A percentile compares a stretch with the other conserved stretches of the same genome.
Evolutionary conservation across 345 rosid genomes (phyloP).

Genomic region (Rhizophora mangle): DNA sequence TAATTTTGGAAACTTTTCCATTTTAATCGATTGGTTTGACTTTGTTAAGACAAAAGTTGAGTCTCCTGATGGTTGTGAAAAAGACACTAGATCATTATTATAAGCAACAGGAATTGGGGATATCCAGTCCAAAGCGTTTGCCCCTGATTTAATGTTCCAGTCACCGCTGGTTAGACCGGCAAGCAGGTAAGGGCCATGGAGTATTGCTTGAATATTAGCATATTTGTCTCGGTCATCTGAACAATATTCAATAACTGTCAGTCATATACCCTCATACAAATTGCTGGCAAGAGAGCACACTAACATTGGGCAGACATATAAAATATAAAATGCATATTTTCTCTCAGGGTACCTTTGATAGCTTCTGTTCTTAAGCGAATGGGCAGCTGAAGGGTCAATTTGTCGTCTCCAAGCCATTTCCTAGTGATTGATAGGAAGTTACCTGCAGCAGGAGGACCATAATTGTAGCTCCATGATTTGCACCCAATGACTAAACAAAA

Average conservation of each 20-base stretch:
- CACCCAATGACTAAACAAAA: background rate
- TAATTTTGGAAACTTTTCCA: conserved; percentile 44
- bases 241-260: conserved; percentile 10
- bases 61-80: conserved; percentile 56
- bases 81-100: conserved; percentile 50
- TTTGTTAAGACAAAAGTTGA: conserved; percentile 48
- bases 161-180: conserved; percentile 64
- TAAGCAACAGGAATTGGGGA: conserved; percentile 48
- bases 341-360: conserved; percentile 52
- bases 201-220: conserved; percentile 73
- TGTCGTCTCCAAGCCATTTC: conserved; percentile 58
- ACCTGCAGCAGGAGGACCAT: conserved; percentile 41
- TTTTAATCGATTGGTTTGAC: conserved; percentile 55
- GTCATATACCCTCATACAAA: background rate
- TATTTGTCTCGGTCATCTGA: conserved; percentile 73
- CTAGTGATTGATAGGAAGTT: conserved; percentile 46
- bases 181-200: conserved; percentile 83
- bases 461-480: background rate
- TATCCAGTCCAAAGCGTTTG: conserved; percentile 52
- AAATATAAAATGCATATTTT: too few species aligned
- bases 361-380: conserved; percentile 56
- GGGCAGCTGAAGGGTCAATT: conserved; percentile 58
- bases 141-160: conserved; percentile 55
- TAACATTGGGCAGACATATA: too few species aligned
- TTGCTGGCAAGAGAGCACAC: too few species aligned